Evolutionary conservation across 768 basidiomycete genomes (phyloP).

Genomic region (Suillus lakei): DNA sequence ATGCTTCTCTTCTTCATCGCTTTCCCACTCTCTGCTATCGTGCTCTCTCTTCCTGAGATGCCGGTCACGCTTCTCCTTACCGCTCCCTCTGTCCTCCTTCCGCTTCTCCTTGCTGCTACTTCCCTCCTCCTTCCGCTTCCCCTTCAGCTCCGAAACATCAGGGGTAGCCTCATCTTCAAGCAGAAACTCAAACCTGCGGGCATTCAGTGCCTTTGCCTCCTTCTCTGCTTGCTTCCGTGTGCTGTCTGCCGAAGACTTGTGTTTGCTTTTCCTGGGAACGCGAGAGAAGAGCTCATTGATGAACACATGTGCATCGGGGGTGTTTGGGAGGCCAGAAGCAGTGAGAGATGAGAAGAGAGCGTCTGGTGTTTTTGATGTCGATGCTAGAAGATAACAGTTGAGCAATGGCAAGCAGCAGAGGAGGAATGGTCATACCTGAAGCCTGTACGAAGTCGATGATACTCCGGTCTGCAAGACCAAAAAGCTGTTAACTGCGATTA

Average conservation of each 20-base stretch:
- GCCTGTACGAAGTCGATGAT: conserved; percentile 89
- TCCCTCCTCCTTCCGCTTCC: conserved; percentile 40
- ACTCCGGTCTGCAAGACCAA: conserved; percentile 82
- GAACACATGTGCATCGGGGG: conserved; percentile 81
- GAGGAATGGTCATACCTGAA: conserved; percentile 57
- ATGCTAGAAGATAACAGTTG: conserved; percentile 51
- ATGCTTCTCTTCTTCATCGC: conserved; percentile 82
- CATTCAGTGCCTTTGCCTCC: conserved; percentile 68
- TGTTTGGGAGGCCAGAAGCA: conserved; percentile 79
- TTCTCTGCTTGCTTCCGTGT: conserved; percentile 73
- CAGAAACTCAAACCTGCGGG: conserved; percentile 79
- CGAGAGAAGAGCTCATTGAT: conserved; percentile 75
- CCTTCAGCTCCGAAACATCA: conserved; percentile 43
- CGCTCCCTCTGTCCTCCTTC: conserved; percentile 26
- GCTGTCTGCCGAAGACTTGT: conserved; percentile 44
- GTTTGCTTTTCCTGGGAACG: conserved; percentile 79
- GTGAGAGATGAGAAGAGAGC: conserved; percentile 78
- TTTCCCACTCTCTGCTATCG: conserved; percentile 86
- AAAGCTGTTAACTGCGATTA: conserved; percentile 55
- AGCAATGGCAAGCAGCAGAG: conserved; percentile 8
- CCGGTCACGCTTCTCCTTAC: conserved; percentile 61
- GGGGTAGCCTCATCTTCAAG: conserved; percentile 74
- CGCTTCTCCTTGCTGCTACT: conserved; percentile 24
- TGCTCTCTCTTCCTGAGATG: conserved; percentile 81
- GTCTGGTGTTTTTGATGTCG: conserved; percentile 81